phyloP scores from a whole-genome alignment of 768 basidiomycete species.

The Tubosaeta sp. region DNA sequence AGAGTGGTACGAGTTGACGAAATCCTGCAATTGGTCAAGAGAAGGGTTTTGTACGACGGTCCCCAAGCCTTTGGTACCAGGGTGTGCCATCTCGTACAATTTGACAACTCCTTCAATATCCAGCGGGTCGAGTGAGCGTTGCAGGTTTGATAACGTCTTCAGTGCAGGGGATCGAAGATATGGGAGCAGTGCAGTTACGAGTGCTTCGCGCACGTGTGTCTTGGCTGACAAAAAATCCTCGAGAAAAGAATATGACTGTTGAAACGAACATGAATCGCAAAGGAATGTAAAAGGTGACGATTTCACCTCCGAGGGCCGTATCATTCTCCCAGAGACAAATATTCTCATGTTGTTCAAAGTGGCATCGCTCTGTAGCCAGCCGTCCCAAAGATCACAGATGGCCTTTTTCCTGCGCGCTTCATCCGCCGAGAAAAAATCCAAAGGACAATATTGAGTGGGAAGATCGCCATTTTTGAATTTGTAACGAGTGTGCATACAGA shows the following conservation, averaged over 20 bases:
- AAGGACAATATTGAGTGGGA: slow-evolving; percentile 66
- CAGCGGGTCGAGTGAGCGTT: slow-evolving; percentile 72
- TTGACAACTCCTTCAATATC: slow-evolving; percentile 79
- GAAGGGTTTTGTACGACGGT: slow-evolving; percentile 46
- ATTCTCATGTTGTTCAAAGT: slow-evolving; percentile 78
- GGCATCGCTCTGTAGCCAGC: slow-evolving; percentile 65
- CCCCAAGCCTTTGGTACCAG: slow-evolving; percentile 21
- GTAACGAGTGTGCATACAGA: slow-evolving; percentile 81
- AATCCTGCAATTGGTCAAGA: slow-evolving; percentile 60
- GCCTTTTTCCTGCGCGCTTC: slow-evolving; percentile 58
- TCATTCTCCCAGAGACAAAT: slow-evolving; percentile 61
- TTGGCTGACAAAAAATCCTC: slow-evolving; percentile 14
- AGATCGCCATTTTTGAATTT: slow-evolving; percentile 34
- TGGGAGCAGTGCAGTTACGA: slow-evolving; percentile 48
- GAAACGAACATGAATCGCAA: slow-evolving; percentile 2
- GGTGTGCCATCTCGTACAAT: slow-evolving; percentile 29
- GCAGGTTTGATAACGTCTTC: slow-evolving; percentile 51
- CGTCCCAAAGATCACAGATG: slow-evolving; percentile 63
- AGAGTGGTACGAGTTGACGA: slow-evolving; percentile 51
- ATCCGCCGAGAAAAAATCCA: slow-evolving; percentile 84
- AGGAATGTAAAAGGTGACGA: neutral
- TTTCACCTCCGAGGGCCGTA: slow-evolving; percentile 57
- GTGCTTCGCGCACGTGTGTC: slow-evolving; percentile 41
- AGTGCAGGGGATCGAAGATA: slow-evolving; percentile 50
- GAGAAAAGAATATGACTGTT: slow-evolving; percentile 8